Base-by-base conservation (phyloP, 345 rosid genomes). In the Murraya paniculata region DNA sequence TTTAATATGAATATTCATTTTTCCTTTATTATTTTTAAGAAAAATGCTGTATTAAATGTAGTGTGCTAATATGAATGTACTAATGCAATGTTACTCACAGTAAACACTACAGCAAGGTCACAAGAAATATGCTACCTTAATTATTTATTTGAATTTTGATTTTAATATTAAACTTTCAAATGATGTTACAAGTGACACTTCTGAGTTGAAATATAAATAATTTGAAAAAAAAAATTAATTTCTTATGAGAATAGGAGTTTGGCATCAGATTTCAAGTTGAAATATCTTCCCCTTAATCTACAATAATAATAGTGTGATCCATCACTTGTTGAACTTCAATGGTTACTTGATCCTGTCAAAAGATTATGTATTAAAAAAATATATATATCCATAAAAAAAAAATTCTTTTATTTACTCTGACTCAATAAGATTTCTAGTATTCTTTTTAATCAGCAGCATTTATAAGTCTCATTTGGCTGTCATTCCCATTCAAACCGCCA, bases 401-500 rank as follows among this genome's bases (percentile, higher is more conserved):
- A 24, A 77, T 74, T 71, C 86, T 79, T 84, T 86, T 39, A 82
- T 82, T 84, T 53, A 11, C 35, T 56, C 55, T 27, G 73, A 73
- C 85, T 86, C 81, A 33, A 75, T 66, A 48, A 36, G 25, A 64
- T 36, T 72, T 58, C 2, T 59, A 58, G 6, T 28, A 31, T 59
- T 28, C 55, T 59, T 22, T 21, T 39, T 7, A 8, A 25, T 2
- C 21, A 24, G 22, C 21, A 8, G 13, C 1, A 25, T 73, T 53
- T 53, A 53, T 33, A 66, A 64, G 80, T 75, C 85, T 80, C 58
- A 61, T 71, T 62, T 55, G 84, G 85, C 78, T 78, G 82, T 83
- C 80, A 56, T 73, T 77, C 76, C 81, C 16, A 57, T 81, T 85
- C 84, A 77, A 76, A 68, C 80, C 25, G 74, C 83, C 81, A 41